A percentile compares a stretch with the other conserved stretches of the same genome.
Conservation (phyloP, 1,284 basidiomycete genomes). For the Melampsora occidentalis region DNA sequence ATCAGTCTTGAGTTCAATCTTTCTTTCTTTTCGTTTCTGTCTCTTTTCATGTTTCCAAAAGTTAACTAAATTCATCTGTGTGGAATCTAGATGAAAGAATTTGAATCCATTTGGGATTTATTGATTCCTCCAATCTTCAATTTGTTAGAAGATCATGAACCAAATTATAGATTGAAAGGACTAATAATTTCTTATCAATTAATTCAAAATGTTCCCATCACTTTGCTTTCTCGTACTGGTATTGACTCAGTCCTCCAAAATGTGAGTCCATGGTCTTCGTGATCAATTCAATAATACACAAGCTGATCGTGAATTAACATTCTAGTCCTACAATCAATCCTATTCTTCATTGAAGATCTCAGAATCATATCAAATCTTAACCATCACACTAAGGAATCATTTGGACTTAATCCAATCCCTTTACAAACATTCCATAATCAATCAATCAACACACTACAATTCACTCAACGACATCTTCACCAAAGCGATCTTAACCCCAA, state of each 20-base stretch:
- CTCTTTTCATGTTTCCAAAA: too few relatives aligned
- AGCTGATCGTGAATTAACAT: not conserved
- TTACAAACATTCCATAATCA: not conserved
- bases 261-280: slow-evolving; percentile 1
- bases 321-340: slow-evolving; percentile 12
- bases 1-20: too few relatives aligned
- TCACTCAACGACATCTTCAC: slow-evolving; percentile 5
- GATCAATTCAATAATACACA: not conserved
- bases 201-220: slow-evolving; percentile 9
- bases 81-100: not conserved
- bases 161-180: slow-evolving; percentile 21
- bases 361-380: slow-evolving; percentile 11
- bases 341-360: slow-evolving; percentile 21
- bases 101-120: slow-evolving; percentile 24
- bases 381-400: slow-evolving; percentile 3
- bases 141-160: slow-evolving; percentile 12
- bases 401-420: slow-evolving; percentile 12
- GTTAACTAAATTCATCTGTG: too few relatives aligned
- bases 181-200: slow-evolving; percentile 17
- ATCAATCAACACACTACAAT: slow-evolving; percentile 17
- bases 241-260: slow-evolving; percentile 30
- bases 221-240: slow-evolving; percentile 25
- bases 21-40: too few relatives aligned
- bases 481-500: slow-evolving; percentile 5
- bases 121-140: slow-evolving; percentile 33